These are phyloP conservation scores for Chaetoscypha palmicola DNA, from an alignment of 2,329 filamentous ascomycete genomes.

Conservation along the genomic window DNA sequence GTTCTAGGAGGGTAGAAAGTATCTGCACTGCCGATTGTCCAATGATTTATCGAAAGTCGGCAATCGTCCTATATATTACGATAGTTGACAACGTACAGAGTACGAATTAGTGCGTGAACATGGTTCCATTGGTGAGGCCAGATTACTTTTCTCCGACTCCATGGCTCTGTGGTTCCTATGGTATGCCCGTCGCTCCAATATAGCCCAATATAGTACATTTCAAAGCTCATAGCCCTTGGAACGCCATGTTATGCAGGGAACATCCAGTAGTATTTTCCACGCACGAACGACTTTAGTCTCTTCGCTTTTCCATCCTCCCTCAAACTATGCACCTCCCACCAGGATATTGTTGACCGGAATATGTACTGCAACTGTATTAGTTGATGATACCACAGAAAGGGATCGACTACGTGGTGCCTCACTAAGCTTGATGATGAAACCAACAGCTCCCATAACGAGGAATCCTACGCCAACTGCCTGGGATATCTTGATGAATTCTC, in stretches of 20 bases:
- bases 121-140: no score
- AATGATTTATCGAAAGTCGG: no score
- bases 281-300: not conserved
- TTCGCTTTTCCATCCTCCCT: not conserved
- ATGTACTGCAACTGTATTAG: constrained; percentile 34
- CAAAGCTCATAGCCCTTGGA: not conserved
- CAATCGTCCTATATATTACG: no score
- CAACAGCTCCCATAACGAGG: constrained; percentile 46
- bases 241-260: not conserved
- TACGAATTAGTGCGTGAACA: no score
- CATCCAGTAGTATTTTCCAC: not conserved
- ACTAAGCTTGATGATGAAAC: constrained; percentile 45
- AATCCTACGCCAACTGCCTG: constrained; percentile 46
- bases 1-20: no score
- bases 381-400: not conserved
- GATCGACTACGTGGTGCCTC: constrained; percentile 9
- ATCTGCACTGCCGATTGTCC: no score
- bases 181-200: no score
- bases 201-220: not conserved
- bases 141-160: no score
- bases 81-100: no score
- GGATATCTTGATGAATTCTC: constrained; percentile 39
- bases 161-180: no score
- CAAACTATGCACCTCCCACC: constrained; percentile 33
- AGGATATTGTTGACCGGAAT: constrained; percentile 49